Conservation (phyloP, 2,329 filamentous ascomycete genomes). For the Xylariaceae sp. region DNA sequence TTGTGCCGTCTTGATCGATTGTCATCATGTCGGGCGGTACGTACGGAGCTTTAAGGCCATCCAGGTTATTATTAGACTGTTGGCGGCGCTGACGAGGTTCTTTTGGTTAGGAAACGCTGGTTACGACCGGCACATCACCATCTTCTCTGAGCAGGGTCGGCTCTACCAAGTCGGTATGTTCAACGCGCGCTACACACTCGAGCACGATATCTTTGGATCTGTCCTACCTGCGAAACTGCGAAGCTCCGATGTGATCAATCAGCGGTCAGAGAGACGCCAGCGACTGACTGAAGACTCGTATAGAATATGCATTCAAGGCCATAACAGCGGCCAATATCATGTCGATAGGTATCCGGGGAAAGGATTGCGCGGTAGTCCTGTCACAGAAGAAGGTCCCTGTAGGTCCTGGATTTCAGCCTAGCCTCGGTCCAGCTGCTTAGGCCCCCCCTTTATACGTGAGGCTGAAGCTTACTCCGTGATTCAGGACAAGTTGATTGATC, state of each 20-base stretch:
- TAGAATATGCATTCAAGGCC: slow-evolving; percentile 99
- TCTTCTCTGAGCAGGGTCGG: slow-evolving; percentile 97
- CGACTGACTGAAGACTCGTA: slow-evolving; percentile 25
- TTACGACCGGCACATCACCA: slow-evolving; percentile 98
- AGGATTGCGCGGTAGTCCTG: slow-evolving; percentile 93
- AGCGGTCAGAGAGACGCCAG: slow-evolving; percentile 14
- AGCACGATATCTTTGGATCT: slow-evolving; percentile 7
- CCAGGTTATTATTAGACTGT: slow-evolving; percentile 15
- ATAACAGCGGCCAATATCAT: slow-evolving; percentile 99
- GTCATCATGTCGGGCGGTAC: slow-evolving; percentile 47
- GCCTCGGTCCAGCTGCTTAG: slow-evolving; percentile 12
- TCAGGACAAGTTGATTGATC: slow-evolving; percentile 98
- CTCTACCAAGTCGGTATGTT: slow-evolving; percentile 98
- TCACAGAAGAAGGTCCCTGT: slow-evolving; percentile 99
- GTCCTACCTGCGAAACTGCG: slow-evolving; percentile 12
- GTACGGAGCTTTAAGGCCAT: slow-evolving; percentile 12
- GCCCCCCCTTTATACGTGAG: slow-evolving; percentile 12
- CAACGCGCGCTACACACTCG: slow-evolving; percentile 8
- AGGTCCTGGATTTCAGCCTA: slow-evolving; percentile 41
- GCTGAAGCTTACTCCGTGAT: slow-evolving; percentile 32
- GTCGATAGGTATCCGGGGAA: slow-evolving; percentile 90
- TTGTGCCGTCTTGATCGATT: slow-evolving; percentile 12
- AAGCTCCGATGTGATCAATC: slow-evolving; percentile 1
- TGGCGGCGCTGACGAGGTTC: slow-evolving; percentile 27
- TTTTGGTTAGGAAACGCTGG: slow-evolving; percentile 64